Percentiles rank a stretch among this genome's conserved stretches.
phyloP scores from a whole-genome alignment of 2,329 filamentous ascomycete genomes.

The Pyricularia sp. region DNA sequence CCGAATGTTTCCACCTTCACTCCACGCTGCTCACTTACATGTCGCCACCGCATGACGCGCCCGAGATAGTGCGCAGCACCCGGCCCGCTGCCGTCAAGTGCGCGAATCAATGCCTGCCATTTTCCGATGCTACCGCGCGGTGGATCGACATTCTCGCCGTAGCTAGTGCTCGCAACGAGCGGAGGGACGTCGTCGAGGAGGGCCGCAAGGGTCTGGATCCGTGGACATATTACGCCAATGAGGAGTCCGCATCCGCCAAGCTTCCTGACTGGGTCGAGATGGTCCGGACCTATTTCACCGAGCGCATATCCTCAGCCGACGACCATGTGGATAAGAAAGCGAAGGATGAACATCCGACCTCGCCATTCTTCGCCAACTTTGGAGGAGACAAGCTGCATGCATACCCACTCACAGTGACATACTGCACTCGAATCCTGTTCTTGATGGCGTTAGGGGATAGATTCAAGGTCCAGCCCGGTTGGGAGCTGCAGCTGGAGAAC shows the following conservation, averaged over 20 bases:
- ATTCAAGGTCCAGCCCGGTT: slow-evolving; percentile 63
- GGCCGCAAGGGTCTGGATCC: slow-evolving; percentile 78
- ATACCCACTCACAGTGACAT: slow-evolving; percentile 61
- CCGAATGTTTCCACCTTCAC: slow-evolving; percentile 26
- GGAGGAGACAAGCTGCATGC: slow-evolving; percentile 37
- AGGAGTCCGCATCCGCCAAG: slow-evolving; percentile 24
- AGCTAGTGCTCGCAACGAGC: slow-evolving; percentile 54
- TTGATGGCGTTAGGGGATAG: slow-evolving; percentile 34
- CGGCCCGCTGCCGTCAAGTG: slow-evolving; percentile 80
- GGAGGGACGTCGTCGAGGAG: slow-evolving; percentile 81
- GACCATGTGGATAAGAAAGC: neutral
- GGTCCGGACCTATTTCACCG: slow-evolving; percentile 38
- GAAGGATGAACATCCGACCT: neutral
- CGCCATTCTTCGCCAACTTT: slow-evolving; percentile 33
- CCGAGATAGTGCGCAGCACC: slow-evolving; percentile 57
- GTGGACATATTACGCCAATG: slow-evolving; percentile 39
- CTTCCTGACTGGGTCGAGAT: slow-evolving; percentile 44
- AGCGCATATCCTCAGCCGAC: slow-evolving; percentile 18
- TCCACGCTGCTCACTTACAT: slow-evolving; percentile 61
- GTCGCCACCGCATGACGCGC: slow-evolving; percentile 32
- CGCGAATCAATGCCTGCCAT: slow-evolving; percentile 80
- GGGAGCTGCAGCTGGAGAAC: slow-evolving; percentile 72
- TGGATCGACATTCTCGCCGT: slow-evolving; percentile 86
- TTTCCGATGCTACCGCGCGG: slow-evolving; percentile 66
- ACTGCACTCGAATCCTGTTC: slow-evolving; percentile 48